Evolutionary conservation across 257 asterid genomes (phyloP), one percentile per base, ranked within the genome.

Genomic region (Eucommia ulmoides): DNA sequence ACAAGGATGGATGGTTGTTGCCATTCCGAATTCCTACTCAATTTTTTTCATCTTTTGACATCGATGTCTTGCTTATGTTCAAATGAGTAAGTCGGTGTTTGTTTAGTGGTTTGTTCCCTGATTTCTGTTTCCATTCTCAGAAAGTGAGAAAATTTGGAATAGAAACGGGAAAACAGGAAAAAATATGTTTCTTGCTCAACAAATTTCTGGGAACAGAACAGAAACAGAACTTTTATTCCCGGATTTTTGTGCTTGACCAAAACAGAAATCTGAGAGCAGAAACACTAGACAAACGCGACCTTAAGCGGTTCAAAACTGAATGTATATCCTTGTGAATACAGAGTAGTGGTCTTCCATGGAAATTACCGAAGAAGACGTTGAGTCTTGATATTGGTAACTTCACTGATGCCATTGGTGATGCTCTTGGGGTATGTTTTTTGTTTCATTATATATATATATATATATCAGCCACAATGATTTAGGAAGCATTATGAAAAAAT

Each of bases 331-430:
- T 63, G 55, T 51, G 45, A 55, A 46, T 73, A 77, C 96, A 91
- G 99, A 91, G 56, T 62, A 91, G 95, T 61, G 77, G 77, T 62
- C 96, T 83, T 65, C 99, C 99, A 41, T 91, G 99, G 99, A 61
- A 51, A 64, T 55, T 51, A 57, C 95, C 89, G 2, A 86, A 68
- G 67, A 86, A 76, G 62, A 58, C 71, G 22, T 66, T 72, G 58
- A 60, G 69, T 44, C 65, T 75, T 41, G 79, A 65, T 50, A 23
- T 75, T 23, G 56, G 79, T 49, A 54, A 44, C 56, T 54, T 75
- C 60, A 62, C 79, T 1, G 82, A 68, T 60, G 58, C 71, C n/a
- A 50, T 74, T 33, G 45, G 74, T 51, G 76, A 44, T 65, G 51
- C 61, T 26, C 22, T 55, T 20, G 68, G 63, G 70, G 77, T 67